Evolutionary conservation across 2,329 filamentous ascomycete genomes (phyloP), one percentile per base, ranked within the genome.

Genomic region (Fusarium clavum): DNA sequence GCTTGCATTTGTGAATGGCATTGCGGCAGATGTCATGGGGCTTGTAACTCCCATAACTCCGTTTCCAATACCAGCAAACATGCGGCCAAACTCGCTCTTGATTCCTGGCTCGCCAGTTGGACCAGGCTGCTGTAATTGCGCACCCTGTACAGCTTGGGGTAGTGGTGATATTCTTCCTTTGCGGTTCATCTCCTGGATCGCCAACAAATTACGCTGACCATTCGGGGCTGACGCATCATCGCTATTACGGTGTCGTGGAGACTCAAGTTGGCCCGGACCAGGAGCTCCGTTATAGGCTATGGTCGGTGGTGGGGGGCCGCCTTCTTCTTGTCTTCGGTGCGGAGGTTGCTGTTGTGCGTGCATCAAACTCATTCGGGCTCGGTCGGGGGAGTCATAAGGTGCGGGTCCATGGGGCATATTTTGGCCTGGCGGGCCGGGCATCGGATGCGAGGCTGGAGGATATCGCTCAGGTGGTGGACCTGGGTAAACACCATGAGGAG

Each of bases 1-100:
- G 4, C 81, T 80, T 1, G 82, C 75, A 34, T 79, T 82, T 8
- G 84, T 81, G 62, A 86, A 88, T 2, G 86, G 83, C 77, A 64
- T 83, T 74, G 44, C 81, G 41, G 77, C 70, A 9, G 80, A 77
- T 2, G 85, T 79, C 5, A 84, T 81, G 4, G 87, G 86, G 72
- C 86, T 88, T 16, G 86, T 84, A 38, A 84, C 80, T 25, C 83
- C 83, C 62, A 87, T 83, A 43, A 87, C 84, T 66, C 84, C 87
- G 71, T 83, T 87, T 63, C 84, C 94, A 71, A 98, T 94, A n/a
- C 95, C 95, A 20, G 93, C 94, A 81, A 97, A 98, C 86, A 98
- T 97, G 67, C 94, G 91, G 29, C 94, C 94, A 78, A 98, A 94
- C 78, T 98, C 95, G 77, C 91, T 97, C 84, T 98, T 97, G 76